phyloP scores from a whole-genome alignment of 176 grass and related monocot species.

The Cocos nucifera region DNA sequence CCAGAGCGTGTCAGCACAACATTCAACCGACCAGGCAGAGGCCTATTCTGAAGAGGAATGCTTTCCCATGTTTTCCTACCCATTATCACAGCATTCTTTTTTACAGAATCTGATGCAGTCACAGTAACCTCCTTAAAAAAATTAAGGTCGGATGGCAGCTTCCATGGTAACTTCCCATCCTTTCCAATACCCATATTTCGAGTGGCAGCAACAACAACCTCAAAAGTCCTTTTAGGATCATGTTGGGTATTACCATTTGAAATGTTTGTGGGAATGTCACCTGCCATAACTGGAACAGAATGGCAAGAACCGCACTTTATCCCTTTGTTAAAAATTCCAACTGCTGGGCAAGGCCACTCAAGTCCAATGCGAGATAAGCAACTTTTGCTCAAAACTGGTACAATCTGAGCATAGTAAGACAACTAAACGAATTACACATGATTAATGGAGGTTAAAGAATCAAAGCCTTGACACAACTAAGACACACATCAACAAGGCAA shows the following conservation, averaged over 20 bases:
- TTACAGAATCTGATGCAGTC: slow-evolving; percentile 49
- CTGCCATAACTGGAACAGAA: slow-evolving; percentile 5
- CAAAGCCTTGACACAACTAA: not conserved
- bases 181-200: slow-evolving; percentile 79
- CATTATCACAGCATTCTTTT: slow-evolving; percentile 91
- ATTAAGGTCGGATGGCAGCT: slow-evolving; percentile 57
- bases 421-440: not conserved
- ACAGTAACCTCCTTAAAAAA: slow-evolving; percentile 79
- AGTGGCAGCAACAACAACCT: slow-evolving; percentile 72
- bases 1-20: slow-evolving; percentile 67
- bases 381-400: not conserved
- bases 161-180: slow-evolving; percentile 69
- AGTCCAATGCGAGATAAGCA: slow-evolving; percentile 8
- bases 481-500: not conserved
- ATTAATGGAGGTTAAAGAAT: not conserved
- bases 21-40: slow-evolving; percentile 71
- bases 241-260: slow-evolving; percentile 27
- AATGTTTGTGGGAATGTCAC: slow-evolving; percentile 10
- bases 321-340: not conserved
- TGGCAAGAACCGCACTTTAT: not conserved
- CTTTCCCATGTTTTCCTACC: slow-evolving; percentile 89
- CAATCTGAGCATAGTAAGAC: not conserved
- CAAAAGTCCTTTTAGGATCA: slow-evolving; percentile 41
- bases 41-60: slow-evolving; percentile 48
- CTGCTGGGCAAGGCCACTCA: not conserved